Conservation (phyloP, 2,329 filamentous ascomycete genomes). For the Fusarium xyrophilum region DNA sequence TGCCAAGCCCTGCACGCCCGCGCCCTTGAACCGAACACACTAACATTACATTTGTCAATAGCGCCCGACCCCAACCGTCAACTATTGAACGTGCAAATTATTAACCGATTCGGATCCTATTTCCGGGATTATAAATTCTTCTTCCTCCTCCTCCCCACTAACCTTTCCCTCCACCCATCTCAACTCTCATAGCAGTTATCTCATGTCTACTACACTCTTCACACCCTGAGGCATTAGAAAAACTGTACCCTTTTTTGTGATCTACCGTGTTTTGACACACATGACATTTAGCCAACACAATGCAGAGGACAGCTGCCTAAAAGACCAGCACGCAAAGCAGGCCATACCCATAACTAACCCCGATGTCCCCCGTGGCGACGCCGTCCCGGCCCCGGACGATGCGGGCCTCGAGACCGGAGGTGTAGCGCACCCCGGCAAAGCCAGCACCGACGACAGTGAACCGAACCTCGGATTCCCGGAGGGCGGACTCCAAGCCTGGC, state of each 20-base stretch:
- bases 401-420: slow-evolving; percentile 18
- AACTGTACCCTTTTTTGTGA: slow-evolving; percentile 1
- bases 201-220: not conserved
- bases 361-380: not conserved
- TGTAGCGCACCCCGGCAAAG: not conserved
- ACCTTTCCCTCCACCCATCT: not conserved
- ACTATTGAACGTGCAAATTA: not conserved
- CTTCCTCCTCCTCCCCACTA: not conserved
- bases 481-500: slow-evolving; percentile 71
- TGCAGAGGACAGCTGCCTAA: slow-evolving; percentile 44
- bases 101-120: slow-evolving; percentile 18
- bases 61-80: slow-evolving; percentile 6
- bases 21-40: not conserved
- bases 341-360: slow-evolving; percentile 17
- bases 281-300: slow-evolving; percentile 34
- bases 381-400: slow-evolving; percentile 6
- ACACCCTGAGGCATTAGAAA: not conserved
- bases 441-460: not conserved
- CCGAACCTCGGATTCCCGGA: slow-evolving; percentile 50
- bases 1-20: slow-evolving; percentile 17
- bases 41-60: slow-evolving; percentile 4
- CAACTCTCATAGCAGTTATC: not conserved
- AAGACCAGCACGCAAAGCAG: slow-evolving; percentile 35
- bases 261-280: slow-evolving; percentile 4
- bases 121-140: slow-evolving; percentile 24